Percentiles rank a stretch among this genome's conserved stretches.
phyloP scores from a whole-genome alignment of 129 eudicot species.

The Centella asiatica region DNA sequence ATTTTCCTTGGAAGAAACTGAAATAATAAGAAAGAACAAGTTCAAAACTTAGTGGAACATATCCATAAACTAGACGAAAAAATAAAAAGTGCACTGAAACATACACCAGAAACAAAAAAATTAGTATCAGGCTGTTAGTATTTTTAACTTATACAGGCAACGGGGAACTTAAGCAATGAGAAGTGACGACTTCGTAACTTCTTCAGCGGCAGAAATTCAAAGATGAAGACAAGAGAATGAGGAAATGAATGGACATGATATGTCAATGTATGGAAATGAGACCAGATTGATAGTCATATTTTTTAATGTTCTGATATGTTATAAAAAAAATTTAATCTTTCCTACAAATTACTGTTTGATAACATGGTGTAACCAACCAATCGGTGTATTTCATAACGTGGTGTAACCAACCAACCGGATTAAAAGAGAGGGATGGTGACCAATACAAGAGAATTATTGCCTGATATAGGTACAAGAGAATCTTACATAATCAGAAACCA shows the following conservation, averaged over 20 bases:
- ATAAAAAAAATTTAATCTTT: too few relatives aligned
- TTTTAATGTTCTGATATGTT: too few relatives aligned
- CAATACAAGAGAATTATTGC: too few relatives aligned
- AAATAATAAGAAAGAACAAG: neutral
- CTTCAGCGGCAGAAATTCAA: too few relatives aligned
- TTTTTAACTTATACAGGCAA: neutral
- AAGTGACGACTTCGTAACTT: neutral
- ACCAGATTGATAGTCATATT: neutral
- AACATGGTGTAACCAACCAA: too few relatives aligned
- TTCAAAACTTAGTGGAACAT: neutral
- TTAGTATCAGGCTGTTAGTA: neutral
- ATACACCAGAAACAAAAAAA: neutral
- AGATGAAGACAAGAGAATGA: neutral
- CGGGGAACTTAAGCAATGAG: neutral
- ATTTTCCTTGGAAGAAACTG: neutral
- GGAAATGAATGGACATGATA: neutral
- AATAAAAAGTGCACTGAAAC: neutral
- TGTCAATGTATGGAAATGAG: too few relatives aligned
- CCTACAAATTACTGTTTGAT: too few relatives aligned
- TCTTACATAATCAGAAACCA: slow-evolving; percentile 12
- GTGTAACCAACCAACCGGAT: too few relatives aligned
- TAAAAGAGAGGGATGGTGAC: too few relatives aligned
- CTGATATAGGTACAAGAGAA: slow-evolving; percentile 4
- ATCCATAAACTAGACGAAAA: neutral
- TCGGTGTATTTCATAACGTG: too few relatives aligned